Evolutionary conservation across 257 asterid species (phyloP).

Genomic region (Orobanche coerulescens): DNA sequence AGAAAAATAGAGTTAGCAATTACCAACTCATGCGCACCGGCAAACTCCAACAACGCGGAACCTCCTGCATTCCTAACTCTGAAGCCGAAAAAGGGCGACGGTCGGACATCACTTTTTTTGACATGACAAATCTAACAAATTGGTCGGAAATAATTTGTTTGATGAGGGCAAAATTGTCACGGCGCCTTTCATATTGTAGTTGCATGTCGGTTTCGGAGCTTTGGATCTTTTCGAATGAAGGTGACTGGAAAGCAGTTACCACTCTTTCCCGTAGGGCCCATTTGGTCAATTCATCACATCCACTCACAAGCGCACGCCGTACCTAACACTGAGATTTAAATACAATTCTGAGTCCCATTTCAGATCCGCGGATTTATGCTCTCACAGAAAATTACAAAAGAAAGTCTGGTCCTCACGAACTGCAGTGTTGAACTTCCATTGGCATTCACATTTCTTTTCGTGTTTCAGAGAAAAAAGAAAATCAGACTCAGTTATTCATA

Average conservation of each 20-base stretch:
- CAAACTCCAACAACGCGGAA: too few relatives aligned
- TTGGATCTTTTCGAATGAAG: background rate
- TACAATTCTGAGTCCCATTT: slow-evolving; percentile 30
- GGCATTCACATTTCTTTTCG: slow-evolving; percentile 5
- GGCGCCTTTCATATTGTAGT: background rate
- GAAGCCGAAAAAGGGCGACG: too few relatives aligned
- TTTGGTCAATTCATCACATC: background rate
- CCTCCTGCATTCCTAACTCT: too few relatives aligned
- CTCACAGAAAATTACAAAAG: slow-evolving; percentile 19
- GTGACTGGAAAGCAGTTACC: background rate
- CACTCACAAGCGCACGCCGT: slow-evolving; percentile 28
- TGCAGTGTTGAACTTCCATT: slow-evolving; percentile 14
- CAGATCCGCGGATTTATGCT: slow-evolving; percentile 35
- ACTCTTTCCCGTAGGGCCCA: slow-evolving; percentile 9
- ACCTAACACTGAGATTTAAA: slow-evolving; percentile 33
- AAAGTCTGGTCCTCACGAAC: slow-evolving; percentile 5
- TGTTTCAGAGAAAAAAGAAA: background rate
- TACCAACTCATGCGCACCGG: too few relatives aligned
- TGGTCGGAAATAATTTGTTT: too few relatives aligned
- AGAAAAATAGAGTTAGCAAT: too few relatives aligned
- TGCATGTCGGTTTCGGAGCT: background rate
- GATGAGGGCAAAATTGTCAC: slow-evolving; percentile 13
- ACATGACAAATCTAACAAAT: too few relatives aligned
- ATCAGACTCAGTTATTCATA: background rate
- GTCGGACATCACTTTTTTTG: too few relatives aligned